phyloP scores from a whole-genome alignment of 352 stramenopile genomes.

The Phytopythium helicoides region DNA sequence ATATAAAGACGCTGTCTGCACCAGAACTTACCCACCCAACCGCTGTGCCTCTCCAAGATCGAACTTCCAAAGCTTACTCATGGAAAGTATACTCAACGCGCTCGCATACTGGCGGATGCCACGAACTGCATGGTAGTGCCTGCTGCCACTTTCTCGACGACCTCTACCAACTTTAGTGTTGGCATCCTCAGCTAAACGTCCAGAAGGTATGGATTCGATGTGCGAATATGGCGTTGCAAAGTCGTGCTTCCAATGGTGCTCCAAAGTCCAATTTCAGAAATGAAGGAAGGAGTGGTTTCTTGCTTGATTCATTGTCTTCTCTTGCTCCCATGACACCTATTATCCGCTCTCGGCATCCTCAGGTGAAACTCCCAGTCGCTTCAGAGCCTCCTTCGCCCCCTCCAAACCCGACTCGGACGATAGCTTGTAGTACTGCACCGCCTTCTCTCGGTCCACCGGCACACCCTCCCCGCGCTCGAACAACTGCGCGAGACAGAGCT shows the following conservation, averaged over 20 bases:
- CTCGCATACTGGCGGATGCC: slow-evolving; percentile 10
- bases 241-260: no score
- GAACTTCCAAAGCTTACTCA: slow-evolving; percentile 15
- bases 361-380: slow-evolving; percentile 34
- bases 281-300: no score
- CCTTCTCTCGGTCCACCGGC: slow-evolving; percentile 45
- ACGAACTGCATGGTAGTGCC: slow-evolving; percentile 13
- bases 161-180: slow-evolving; percentile 22
- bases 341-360: neutral
- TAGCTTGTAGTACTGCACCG: slow-evolving; percentile 73
- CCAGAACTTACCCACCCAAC: no score
- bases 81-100: slow-evolving; percentile 15
- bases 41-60: no score
- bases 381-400: slow-evolving; percentile 49
- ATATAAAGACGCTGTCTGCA: no score
- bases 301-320: no score
- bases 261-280: no score
- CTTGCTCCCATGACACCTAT: no score
- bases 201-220: no score
- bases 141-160: slow-evolving; percentile 12
- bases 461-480: slow-evolving; percentile 66
- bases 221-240: no score
- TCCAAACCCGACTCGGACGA: slow-evolving; percentile 51
- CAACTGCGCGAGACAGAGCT: slow-evolving; percentile 74
- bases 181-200: slow-evolving; percentile 8